These are phyloP conservation scores for Echinosophora koreensis DNA, from an alignment of 306 rosid genomes.

Conservation along the genomic window DNA sequence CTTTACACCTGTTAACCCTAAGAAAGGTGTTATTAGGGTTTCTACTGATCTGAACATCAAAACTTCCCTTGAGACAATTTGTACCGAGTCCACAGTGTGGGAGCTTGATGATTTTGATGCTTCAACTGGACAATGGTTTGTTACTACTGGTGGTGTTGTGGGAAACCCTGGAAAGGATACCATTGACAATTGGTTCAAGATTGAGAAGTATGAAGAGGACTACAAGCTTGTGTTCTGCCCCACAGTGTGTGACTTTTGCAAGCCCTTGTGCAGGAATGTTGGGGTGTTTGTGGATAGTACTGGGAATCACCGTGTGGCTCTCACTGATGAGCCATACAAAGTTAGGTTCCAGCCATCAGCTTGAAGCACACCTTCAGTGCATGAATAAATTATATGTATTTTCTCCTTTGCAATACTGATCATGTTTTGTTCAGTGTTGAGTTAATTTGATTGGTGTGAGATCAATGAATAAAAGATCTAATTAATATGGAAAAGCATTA, in stretches of 20 bases:
- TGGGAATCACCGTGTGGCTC: slow-evolving; percentile 46
- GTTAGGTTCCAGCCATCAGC: slow-evolving; percentile 49
- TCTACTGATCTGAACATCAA: slow-evolving; percentile 64
- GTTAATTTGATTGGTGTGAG: not conserved
- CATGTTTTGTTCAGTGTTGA: not conserved
- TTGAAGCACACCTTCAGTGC: not conserved
- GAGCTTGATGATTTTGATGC: slow-evolving; percentile 55
- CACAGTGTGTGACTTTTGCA: slow-evolving; percentile 61
- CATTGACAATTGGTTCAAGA: slow-evolving; percentile 66
- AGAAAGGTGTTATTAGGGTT: slow-evolving; percentile 49
- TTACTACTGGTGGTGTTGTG: slow-evolving; percentile 57
- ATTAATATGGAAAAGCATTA: not conserved
- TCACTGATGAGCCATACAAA: slow-evolving; percentile 47
- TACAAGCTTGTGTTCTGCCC: slow-evolving; percentile 74
- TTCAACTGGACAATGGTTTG: slow-evolving; percentile 51
- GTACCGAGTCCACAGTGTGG: slow-evolving; percentile 59
- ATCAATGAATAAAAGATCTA: not conserved
- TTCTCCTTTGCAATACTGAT: slow-evolving; percentile 3
- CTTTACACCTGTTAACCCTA: slow-evolving; percentile 50
- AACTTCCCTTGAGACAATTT: slow-evolving; percentile 37
- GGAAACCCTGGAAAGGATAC: slow-evolving; percentile 65
- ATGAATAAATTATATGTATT: not conserved
- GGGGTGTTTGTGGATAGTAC: slow-evolving; percentile 48
- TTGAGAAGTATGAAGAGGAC: slow-evolving; percentile 59
- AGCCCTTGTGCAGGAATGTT: slow-evolving; percentile 59